Base-by-base conservation (phyloP, 306 rosid genomes). In the Fagus sylvatica region DNA sequence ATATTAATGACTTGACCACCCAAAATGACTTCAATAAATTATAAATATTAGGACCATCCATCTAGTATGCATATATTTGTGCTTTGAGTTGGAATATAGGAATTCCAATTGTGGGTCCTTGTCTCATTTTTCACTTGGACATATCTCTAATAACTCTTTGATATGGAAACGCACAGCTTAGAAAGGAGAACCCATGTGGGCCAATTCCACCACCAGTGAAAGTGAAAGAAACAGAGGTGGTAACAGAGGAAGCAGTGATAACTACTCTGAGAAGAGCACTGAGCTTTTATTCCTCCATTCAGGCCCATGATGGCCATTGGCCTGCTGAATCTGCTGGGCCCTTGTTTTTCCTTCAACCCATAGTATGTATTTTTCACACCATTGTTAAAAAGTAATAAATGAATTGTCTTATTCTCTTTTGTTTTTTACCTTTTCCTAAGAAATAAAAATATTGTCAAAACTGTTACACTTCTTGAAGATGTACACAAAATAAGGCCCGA, bases 221-320 rank as follows among this genome's bases (percentile, higher is more conserved):
- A 74, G 59, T 88, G 56, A 15, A 71, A 34, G 94, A 82, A 0
- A 5, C 2, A 1, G 91, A 82, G 32, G 76, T 60, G 5, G 40
- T 85, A 28, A 87, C 82, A 1, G 61, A 22, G 10, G 83, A 90
- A 39, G 82, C 86, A 19, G 71, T 90, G 71, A 71, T 72, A 4
- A 74, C 74, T 5, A 88, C 90, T 16, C 61, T 87, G 10, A 82
- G 75, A 78, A 90, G 89, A 57, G 87, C 88, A 16, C 19, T 90
- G 0, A 34, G 66, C 81, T 92, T 87, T 72, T 84, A 71, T 75
- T 83, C 92, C 1, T 80, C 92, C 11, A 74, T 92, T 69, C 97
- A 92, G 39, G 88, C 93, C 2, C 84, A 74, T 12, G 93, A 92
- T 74, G 96, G 97, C 3, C 93, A 92, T 30, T 92, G 97, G 96